Evolutionary conservation across 495 filamentous ascomycete genomes (phyloP), one percentile per base, ranked within the genome.

Genomic region (Saxispiralis lemnorum): DNA sequence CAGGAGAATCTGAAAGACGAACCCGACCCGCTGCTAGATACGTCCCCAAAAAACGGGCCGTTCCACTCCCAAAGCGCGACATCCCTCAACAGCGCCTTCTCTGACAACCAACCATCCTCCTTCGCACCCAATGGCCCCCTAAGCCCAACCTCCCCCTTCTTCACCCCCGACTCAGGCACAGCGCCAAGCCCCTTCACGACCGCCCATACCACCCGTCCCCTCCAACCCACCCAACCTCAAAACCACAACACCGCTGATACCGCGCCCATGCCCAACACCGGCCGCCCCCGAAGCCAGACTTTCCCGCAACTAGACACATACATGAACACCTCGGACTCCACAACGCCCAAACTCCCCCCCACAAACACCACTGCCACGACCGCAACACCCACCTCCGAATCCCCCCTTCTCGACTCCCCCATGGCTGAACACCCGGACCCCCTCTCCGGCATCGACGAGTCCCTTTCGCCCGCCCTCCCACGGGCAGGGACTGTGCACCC

Each of bases 141-240:
- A 28, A 93, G 83, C 52, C 89, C 89, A 35, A 78, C 82, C 2
- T 84, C 87, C 10, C 85, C 88, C 2, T 81, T 93, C 55, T 86
- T 84, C 60, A 80, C 81, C 1, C 76, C 81, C 1, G 73, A 92
- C 45, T 77, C 79, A 20, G 59, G 61, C 14, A 57, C 51, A 46
- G 66, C 64, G 35, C 65, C 68, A 2, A 79, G 75, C 40, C 74
- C 78, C 12, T 86, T 83, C 51, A 72, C 78, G 24, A 69, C 68
- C 9, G 24, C 24, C 5, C 24, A 4, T 4, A 28, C 79, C 81
- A 1, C 76, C 81, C 1, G 73, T 89, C 45, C 76, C 78, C 28
- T 58, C 59, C 14, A 57, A 48, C 44, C 65, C 63, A 34, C 65
- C 68, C 1, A 79, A 74, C 40, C 74, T 76, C 12, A 86, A 83